Percentiles rank a stretch among this genome's conserved stretches.
phyloP scores from a whole-genome alignment of 352 stramenopile genomes.

The Phytophthora brassicae region DNA sequence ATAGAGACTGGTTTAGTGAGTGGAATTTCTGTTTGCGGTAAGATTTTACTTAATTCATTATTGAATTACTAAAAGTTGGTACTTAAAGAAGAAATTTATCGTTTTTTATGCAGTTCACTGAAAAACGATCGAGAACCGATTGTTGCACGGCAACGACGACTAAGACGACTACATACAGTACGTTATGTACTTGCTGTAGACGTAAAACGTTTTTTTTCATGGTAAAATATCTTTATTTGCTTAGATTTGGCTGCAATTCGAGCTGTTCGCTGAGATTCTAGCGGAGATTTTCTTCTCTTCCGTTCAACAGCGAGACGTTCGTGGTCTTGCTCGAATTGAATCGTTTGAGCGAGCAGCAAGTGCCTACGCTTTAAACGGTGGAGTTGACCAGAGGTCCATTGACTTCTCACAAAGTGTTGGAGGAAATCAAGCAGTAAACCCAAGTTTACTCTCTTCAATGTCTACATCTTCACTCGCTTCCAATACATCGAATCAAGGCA shows the following conservation, averaged over 20 bases:
- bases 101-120: constrained; percentile 27
- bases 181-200: neutral
- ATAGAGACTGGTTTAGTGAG: constrained; percentile 80
- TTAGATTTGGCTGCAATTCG: constrained; percentile 83
- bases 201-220: neutral
- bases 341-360: constrained; percentile 33
- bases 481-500: constrained; percentile 1
- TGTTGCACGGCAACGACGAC: constrained; percentile 40
- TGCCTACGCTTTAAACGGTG: constrained; percentile 28
- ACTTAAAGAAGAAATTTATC: too few relatives aligned
- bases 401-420: constrained; percentile 15
- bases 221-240: too few relatives aligned
- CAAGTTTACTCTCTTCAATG: constrained; percentile 28
- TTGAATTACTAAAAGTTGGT: neutral
- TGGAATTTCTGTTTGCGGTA: constrained; percentile 77
- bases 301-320: constrained; percentile 42
- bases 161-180: constrained; percentile 68
- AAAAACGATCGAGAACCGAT: constrained; percentile 43
- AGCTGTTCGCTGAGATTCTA: constrained; percentile 66
- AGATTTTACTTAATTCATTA: constrained; percentile 1
- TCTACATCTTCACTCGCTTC: constrained; percentile 34
- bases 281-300: constrained; percentile 67
- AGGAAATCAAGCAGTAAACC: neutral
- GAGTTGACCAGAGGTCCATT: constrained; percentile 13
- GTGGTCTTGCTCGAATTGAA: constrained; percentile 26